phyloP scores from a whole-genome alignment of 176 grass and related monocot genomes.

The Musa beccarii region DNA sequence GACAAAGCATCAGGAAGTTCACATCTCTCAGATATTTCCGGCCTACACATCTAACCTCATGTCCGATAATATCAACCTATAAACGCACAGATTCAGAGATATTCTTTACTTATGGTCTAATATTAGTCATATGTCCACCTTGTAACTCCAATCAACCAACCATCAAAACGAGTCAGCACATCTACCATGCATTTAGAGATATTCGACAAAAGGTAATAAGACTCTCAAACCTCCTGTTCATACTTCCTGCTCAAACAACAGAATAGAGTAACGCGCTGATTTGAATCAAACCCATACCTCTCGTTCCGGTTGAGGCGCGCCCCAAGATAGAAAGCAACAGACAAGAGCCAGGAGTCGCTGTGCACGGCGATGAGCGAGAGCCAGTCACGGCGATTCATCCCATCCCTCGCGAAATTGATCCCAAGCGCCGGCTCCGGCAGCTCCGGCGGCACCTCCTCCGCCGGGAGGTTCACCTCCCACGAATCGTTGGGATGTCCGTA shows the following conservation, averaged over 20 bases:
- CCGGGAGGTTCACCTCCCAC: slow-evolving; percentile 57
- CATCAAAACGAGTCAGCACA: no score
- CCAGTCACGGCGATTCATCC: slow-evolving; percentile 65
- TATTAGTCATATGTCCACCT: neutral
- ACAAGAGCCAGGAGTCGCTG: slow-evolving; percentile 72
- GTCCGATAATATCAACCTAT: neutral
- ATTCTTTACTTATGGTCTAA: neutral
- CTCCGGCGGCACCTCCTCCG: slow-evolving; percentile 74
- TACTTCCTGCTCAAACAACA: neutral
- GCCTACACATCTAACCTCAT: neutral
- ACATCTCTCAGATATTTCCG: neutral
- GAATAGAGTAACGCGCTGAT: neutral
- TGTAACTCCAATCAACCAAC: no score
- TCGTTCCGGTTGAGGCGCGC: slow-evolving; percentile 55
- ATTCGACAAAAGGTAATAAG: neutral
- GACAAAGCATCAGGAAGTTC: neutral
- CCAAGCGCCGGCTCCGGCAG: slow-evolving; percentile 64
- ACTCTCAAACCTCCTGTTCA: neutral
- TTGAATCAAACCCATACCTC: slow-evolving; percentile 20
- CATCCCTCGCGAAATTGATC: slow-evolving; percentile 73
- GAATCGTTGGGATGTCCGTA: slow-evolving; percentile 48
- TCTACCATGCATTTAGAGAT: no score
- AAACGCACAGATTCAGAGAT: neutral
- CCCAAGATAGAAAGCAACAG: slow-evolving; percentile 61
- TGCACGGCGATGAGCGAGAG: slow-evolving; percentile 66